Conservation (phyloP, 306 rosid species). For the Aeschynomene evenia region DNA sequence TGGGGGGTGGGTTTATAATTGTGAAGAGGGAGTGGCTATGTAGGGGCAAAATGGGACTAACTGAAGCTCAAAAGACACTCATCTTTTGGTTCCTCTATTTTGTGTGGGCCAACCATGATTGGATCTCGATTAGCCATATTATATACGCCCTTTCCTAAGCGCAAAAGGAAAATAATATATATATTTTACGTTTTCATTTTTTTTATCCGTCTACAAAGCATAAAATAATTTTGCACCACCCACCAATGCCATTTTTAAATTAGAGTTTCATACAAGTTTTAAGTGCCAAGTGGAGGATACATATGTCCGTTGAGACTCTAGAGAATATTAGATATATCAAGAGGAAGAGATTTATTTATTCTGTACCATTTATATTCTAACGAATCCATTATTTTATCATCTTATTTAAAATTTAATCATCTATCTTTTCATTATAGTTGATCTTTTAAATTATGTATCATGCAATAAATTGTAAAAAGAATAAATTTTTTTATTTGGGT, state of each 20-base stretch:
- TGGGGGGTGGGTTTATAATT: neutral
- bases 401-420: too few relatives aligned
- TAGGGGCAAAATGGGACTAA: neutral
- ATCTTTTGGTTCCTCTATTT: neutral
- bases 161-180: neutral
- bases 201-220: neutral
- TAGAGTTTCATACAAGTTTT: neutral
- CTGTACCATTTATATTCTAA: too few relatives aligned
- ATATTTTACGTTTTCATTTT: neutral
- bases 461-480: too few relatives aligned
- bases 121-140: neutral
- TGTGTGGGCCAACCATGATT: neutral
- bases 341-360: too few relatives aligned
- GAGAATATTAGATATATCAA: too few relatives aligned
- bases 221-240: neutral
- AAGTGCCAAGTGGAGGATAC: neutral
- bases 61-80: constrained; percentile 7
- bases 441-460: too few relatives aligned
- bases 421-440: too few relatives aligned
- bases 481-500: too few relatives aligned
- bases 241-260: neutral
- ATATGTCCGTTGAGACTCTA: too few relatives aligned
- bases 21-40: too few relatives aligned
- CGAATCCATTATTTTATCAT: too few relatives aligned
- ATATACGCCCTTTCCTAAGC: neutral